Conservation (phyloP, 768 basidiomycete species). For the Hydnomerulius pinastri region DNA sequence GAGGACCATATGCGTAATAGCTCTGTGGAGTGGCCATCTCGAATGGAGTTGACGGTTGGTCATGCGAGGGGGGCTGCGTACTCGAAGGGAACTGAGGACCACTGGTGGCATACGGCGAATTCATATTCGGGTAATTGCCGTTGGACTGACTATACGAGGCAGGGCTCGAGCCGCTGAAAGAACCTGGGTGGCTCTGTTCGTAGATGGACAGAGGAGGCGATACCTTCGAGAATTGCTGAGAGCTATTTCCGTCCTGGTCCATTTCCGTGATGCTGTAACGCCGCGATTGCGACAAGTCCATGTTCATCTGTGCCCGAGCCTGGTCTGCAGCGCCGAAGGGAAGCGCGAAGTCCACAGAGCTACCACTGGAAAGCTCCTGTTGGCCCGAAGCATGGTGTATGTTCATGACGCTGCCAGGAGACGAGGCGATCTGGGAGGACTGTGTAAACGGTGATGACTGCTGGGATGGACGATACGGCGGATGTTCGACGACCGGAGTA, state of each 20-base stretch:
- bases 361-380: constrained; percentile 15
- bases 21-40: constrained; percentile 18
- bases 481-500: constrained; percentile 13
- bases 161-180: constrained; percentile 24
- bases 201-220: constrained; percentile 7
- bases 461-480: constrained; percentile 9
- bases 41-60: constrained; percentile 21
- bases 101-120: constrained; percentile 26
- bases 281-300: constrained; percentile 17
- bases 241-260: constrained; percentile 4
- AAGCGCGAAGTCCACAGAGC: constrained; percentile 23
- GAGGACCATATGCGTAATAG: constrained; percentile 26
- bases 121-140: constrained; percentile 24
- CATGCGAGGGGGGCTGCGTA: constrained; percentile 17
- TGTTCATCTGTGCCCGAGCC: constrained; percentile 8
- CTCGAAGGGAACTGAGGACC: constrained; percentile 13
- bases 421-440: constrained; percentile 6
- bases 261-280: constrained; percentile 18
- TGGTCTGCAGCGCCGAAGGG: constrained; percentile 25
- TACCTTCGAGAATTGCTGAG: constrained; percentile 13
- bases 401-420: neutral
- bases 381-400: constrained; percentile 7
- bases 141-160: constrained; percentile 25
- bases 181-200: constrained; percentile 23
- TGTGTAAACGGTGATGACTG: constrained; percentile 12